Evolutionary conservation across 805 yeast genomes (phyloP).

Genomic region (Starmera dryadoides): DNA sequence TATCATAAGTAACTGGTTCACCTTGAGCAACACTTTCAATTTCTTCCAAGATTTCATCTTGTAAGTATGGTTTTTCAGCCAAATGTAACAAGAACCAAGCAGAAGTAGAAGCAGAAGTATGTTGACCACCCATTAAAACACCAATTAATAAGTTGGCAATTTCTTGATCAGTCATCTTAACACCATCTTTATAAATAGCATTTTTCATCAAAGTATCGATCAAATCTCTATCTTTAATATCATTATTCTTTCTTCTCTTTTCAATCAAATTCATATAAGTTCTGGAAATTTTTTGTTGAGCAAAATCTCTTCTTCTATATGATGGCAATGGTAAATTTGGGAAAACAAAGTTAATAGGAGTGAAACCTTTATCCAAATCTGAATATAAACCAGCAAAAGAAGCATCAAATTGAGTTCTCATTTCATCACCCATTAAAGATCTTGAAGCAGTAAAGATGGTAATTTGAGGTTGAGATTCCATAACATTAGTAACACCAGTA

Average conservation of each 20-base stretch:
- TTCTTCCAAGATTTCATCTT: conserved; percentile 74
- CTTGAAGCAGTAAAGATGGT: conserved; percentile 95
- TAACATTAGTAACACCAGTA: conserved; percentile 54
- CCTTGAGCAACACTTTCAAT: conserved; percentile 56
- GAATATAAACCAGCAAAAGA: conserved; percentile 80
- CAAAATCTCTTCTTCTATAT: conserved; percentile 78
- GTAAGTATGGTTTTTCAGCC: conserved; percentile 81
- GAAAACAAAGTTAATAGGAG: conserved; percentile 93
- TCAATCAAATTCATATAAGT: conserved; percentile 77
- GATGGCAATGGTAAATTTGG: conserved; percentile 87
- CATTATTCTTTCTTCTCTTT: conserved; percentile 68
- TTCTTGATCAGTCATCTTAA: conserved; percentile 89
- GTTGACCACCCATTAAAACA: conserved; percentile 98
- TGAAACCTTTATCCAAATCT: conserved; percentile 95
- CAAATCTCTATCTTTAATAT: conserved; percentile 79
- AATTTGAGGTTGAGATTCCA: conserved; percentile 87
- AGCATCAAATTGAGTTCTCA: conserved; percentile 75
- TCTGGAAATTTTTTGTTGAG: conserved; percentile 72
- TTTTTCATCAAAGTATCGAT: conserved; percentile 79
- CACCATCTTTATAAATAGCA: conserved; percentile 89
- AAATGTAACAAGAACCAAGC: conserved; percentile 92
- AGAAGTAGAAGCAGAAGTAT: conserved; percentile 92
- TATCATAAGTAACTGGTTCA: conserved; percentile 70
- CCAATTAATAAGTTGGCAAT: conserved; percentile 92
- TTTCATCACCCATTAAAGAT: conserved; percentile 83